A percentile compares a stretch with the other conserved stretches of the same genome.
Evolutionary conservation across 495 filamentous ascomycete genomes (phyloP).

Genomic region (Aspergillus campestris): DNA sequence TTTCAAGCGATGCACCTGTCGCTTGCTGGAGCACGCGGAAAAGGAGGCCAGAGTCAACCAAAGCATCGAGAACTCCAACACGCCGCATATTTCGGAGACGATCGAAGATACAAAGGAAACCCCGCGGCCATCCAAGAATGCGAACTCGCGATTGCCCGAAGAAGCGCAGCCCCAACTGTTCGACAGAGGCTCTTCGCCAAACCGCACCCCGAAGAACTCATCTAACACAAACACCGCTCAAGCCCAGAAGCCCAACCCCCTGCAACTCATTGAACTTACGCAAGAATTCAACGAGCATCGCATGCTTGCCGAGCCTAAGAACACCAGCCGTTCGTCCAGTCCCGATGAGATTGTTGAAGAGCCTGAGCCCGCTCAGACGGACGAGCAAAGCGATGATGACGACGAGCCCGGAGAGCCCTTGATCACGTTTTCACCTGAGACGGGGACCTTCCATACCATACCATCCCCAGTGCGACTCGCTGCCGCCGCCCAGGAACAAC

Average conservation of each 20-base stretch:
- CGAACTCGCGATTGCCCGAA: too few species aligned
- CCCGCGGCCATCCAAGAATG: background rate
- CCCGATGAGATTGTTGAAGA: slow-evolving; percentile 3
- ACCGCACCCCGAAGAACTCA: too few species aligned
- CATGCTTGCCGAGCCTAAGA: background rate
- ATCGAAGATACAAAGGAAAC: background rate
- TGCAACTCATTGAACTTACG: too few species aligned
- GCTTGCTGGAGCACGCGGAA: slow-evolving; percentile 44
- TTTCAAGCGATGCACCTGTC: slow-evolving; percentile 61
- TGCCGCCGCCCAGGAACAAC: slow-evolving; percentile 13
- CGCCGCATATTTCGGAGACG: too few species aligned
- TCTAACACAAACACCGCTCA: too few species aligned
- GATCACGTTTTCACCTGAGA: slow-evolving; percentile 40
- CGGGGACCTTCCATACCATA: slow-evolving; percentile 41
- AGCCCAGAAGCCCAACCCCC: too few species aligned
- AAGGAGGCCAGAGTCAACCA: slow-evolving; percentile 8
- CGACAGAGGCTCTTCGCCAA: too few species aligned
- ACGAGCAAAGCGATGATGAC: slow-evolving; percentile 18
- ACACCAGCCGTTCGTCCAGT: background rate
- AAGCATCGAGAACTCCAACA: background rate
- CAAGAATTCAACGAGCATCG: background rate
- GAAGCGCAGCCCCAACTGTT: too few species aligned
- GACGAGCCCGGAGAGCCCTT: slow-evolving; percentile 25
- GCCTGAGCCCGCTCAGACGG: slow-evolving; percentile 15
- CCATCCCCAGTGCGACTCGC: slow-evolving; percentile 31